Percentiles rank a stretch among this genome's conserved stretches.
These are phyloP conservation scores for Delonix regia DNA, from an alignment of 306 rosid species.

Conservation along the genomic window DNA sequence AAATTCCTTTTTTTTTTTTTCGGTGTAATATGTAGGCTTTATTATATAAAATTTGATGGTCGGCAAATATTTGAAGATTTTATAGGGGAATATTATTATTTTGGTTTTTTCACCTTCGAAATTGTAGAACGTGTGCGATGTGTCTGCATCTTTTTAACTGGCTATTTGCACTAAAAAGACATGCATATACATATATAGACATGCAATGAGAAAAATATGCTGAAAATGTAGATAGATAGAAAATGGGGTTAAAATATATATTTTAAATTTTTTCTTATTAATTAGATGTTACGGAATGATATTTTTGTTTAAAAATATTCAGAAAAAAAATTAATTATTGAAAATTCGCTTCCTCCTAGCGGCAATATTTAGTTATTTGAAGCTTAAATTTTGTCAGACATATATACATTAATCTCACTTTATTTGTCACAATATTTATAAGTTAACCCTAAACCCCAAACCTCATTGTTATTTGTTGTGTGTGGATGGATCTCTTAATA, in stretches of 20 bases:
- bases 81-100: not conserved
- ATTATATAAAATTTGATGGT: not conserved
- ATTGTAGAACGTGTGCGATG: too few relatives aligned
- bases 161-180: too few relatives aligned
- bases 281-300: not conserved
- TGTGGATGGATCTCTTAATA: too few relatives aligned
- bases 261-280: too few relatives aligned
- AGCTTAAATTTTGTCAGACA: not conserved
- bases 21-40: not conserved
- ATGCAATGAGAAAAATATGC: too few relatives aligned
- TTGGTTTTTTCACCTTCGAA: not conserved
- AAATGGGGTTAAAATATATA: too few relatives aligned
- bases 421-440: not conserved
- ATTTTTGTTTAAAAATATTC: not conserved
- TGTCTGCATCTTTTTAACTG: too few relatives aligned
- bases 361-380: not conserved
- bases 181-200: too few relatives aligned
- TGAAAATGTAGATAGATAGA: too few relatives aligned
- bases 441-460: too few relatives aligned
- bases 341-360: not conserved
- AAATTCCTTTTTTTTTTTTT: not conserved
- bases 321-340: not conserved
- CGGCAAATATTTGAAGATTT: not conserved
- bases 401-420: not conserved
- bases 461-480: too few relatives aligned